Percentiles rank a stretch among this genome's conserved stretches.
These are phyloP conservation scores for Meredithiella fracta DNA, from an alignment of 2,329 filamentous ascomycete genomes.

Conservation along the genomic window DNA sequence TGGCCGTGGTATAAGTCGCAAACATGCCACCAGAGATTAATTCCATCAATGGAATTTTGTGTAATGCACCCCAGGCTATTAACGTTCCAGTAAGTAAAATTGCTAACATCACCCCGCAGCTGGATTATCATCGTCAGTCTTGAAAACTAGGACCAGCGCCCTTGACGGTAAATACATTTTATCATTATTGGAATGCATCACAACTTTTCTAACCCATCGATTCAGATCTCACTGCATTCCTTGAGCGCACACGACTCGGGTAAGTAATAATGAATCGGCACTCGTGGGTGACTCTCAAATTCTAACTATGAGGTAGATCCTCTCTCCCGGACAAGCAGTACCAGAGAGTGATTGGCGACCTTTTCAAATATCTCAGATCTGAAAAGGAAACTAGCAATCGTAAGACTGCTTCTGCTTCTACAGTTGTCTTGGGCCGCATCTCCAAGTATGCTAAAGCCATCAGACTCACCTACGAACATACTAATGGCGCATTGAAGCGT, in stretches of 20 bases:
- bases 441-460: constrained; percentile 54
- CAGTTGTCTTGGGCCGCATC: constrained; percentile 39
- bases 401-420: constrained; percentile 34
- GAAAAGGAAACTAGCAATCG: constrained; percentile 52
- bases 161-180: constrained; percentile 23
- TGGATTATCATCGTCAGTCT: constrained; percentile 11
- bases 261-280: constrained; percentile 17
- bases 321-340: constrained; percentile 59
- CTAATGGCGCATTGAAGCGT: constrained; percentile 48
- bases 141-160: constrained; percentile 26
- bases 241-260: constrained; percentile 25
- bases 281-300: not conserved
- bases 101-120: not conserved
- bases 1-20: not conserved
- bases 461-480: constrained; percentile 53
- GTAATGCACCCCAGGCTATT: not conserved
- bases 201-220: not conserved
- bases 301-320: not conserved
- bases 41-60: constrained; percentile 19
- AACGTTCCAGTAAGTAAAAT: no score
- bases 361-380: constrained; percentile 52
- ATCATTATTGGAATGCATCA: not conserved
- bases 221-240: constrained; percentile 24
- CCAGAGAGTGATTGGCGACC: constrained; percentile 60
- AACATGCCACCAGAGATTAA: constrained; percentile 22